Evolutionary conservation across 1,284 basidiomycete genomes (phyloP).

Genomic region (Tetrapyrgos nigripes): DNA sequence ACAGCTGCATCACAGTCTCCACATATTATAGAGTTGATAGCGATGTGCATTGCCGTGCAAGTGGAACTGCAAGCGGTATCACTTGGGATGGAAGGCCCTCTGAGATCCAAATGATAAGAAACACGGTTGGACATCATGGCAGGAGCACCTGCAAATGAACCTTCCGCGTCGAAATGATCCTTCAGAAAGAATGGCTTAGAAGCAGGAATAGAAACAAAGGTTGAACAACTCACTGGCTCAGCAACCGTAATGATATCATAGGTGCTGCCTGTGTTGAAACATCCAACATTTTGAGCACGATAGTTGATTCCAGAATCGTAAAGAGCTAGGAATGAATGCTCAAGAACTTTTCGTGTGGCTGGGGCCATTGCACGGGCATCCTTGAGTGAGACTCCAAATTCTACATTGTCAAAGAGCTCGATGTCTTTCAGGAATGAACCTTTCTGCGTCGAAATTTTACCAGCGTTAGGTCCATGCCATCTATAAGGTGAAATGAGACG

Average conservation of each 20-base stretch:
- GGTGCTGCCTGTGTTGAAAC: constrained; percentile 33
- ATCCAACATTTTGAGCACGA: constrained; percentile 38
- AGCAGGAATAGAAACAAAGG: background rate
- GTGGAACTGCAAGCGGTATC: constrained; percentile 44
- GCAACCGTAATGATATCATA: constrained; percentile 22
- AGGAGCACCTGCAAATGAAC: constrained; percentile 31
- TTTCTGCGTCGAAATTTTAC: constrained; percentile 26
- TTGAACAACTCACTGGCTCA: constrained; percentile 19
- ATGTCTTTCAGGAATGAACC: constrained; percentile 41
- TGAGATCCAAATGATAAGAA: constrained; percentile 40
- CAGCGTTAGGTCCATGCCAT: constrained; percentile 23
- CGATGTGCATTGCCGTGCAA: constrained; percentile 40
- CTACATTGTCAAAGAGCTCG: constrained; percentile 37
- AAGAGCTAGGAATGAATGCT: constrained; percentile 37
- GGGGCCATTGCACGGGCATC: constrained; percentile 31
- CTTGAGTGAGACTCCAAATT: constrained; percentile 38
- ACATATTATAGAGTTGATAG: constrained; percentile 34
- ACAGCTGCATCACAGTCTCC: constrained; percentile 44
- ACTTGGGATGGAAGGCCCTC: constrained; percentile 28
- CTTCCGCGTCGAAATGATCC: background rate
- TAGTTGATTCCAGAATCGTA: constrained; percentile 46
- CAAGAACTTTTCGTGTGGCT: constrained; percentile 37
- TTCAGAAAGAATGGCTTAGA: background rate
- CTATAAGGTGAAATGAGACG: constrained; percentile 10
- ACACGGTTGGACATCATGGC: constrained; percentile 40